phyloP scores from a whole-genome alignment of 345 rosid species.

The Mangifera indica region DNA sequence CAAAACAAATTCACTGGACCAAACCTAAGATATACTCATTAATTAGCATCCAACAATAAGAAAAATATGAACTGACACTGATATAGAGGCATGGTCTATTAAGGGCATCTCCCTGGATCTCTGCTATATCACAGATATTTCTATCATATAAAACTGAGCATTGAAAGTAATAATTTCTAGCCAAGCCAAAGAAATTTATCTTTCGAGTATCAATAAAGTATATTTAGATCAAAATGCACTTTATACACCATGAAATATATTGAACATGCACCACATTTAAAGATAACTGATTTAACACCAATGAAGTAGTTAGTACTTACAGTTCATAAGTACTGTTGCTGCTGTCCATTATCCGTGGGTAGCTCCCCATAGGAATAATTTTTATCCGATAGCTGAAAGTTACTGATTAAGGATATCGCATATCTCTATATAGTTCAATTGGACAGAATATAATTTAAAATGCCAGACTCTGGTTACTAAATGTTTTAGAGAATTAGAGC shows the following conservation, averaged over 20 bases:
- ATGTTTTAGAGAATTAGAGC: background rate
- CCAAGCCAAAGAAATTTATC: background rate
- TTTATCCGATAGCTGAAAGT: constrained; percentile 71
- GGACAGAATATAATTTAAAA: constrained; percentile 1
- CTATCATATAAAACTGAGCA: background rate
- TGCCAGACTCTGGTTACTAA: background rate
- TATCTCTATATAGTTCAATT: background rate
- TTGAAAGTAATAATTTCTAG: no score
- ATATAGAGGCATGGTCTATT: constrained; percentile 12
- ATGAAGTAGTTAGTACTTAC: constrained; percentile 40
- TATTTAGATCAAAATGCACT: constrained; percentile 5
- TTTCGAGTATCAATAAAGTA: background rate
- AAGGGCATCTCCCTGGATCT: constrained; percentile 12
- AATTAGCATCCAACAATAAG: constrained; percentile 8
- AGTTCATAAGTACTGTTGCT: constrained; percentile 51
- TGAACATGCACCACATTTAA: background rate
- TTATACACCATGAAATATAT: constrained; percentile 11
- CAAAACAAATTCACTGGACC: constrained; percentile 97
- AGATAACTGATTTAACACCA: background rate
- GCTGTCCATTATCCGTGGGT: constrained; percentile 86
- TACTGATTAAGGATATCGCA: constrained; percentile 42
- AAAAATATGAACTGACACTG: background rate
- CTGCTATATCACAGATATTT: constrained; percentile 5
- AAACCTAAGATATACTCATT: constrained; percentile 46
- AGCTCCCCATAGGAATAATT: constrained; percentile 96